Evolutionary conservation across 2,329 filamentous ascomycete genomes (phyloP).

Genomic region (Coniochaeta sp.): DNA sequence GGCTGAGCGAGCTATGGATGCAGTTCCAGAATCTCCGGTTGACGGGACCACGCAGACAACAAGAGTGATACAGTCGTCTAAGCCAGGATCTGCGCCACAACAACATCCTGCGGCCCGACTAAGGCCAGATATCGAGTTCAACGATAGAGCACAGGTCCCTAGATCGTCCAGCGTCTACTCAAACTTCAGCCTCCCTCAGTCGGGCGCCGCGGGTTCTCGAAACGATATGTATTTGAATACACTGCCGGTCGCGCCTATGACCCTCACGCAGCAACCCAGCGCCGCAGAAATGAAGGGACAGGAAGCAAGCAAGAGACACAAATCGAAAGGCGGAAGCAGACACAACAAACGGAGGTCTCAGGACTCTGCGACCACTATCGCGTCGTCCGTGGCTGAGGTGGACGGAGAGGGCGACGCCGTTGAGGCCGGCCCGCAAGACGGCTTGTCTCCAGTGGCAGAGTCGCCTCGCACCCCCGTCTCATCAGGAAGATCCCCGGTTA

Average conservation of each 20-base stretch:
- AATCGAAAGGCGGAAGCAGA: slow-evolving; percentile 5
- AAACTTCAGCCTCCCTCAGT: slow-evolving; percentile 19
- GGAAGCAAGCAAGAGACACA: slow-evolving; percentile 2
- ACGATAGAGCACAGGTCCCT: slow-evolving; percentile 16
- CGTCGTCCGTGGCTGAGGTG: slow-evolving; percentile 13
- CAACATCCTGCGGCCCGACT: background rate
- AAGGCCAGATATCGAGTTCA: slow-evolving; percentile 8
- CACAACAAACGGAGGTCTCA: slow-evolving; percentile 17
- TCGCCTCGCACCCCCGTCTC: slow-evolving; percentile 26
- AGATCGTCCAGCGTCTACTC: slow-evolving; percentile 30
- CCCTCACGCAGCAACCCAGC: background rate
- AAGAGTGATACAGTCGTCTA: background rate
- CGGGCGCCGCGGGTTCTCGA: slow-evolving; percentile 8
- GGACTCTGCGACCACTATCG: slow-evolving; percentile 31
- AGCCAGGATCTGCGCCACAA: background rate
- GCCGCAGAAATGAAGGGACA: slow-evolving; percentile 2
- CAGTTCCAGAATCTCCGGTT: background rate
- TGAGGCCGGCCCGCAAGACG: slow-evolving; percentile 14
- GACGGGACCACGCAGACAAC: background rate
- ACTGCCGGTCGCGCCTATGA: slow-evolving; percentile 9
- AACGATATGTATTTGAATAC: slow-evolving; percentile 12
- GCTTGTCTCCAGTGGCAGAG: slow-evolving; percentile 42
- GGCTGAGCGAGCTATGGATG: slow-evolving; percentile 4
- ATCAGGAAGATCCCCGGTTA: slow-evolving; percentile 22
- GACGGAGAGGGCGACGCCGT: slow-evolving; percentile 10